phyloP scores from a whole-genome alignment of 768 basidiomycete genomes.

The Gymnopilus junonius region DNA sequence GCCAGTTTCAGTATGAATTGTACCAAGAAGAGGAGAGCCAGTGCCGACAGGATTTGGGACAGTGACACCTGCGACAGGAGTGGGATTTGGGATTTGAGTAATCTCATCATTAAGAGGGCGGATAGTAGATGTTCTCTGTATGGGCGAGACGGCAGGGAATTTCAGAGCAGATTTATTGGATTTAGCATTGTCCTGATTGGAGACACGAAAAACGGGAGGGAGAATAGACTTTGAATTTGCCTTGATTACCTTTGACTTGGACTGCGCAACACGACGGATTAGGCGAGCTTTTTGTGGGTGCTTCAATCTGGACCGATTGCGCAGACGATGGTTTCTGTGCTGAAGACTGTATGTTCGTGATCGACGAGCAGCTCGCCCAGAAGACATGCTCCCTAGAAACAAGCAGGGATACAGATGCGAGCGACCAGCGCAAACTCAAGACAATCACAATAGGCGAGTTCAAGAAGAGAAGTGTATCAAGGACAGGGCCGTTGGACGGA shows the following conservation, averaged over 20 bases:
- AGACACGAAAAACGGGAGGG: background rate
- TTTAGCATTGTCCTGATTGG: conserved; percentile 2
- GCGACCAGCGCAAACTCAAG: conserved; percentile 24
- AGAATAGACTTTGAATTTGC: background rate
- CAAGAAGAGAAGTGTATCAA: background rate
- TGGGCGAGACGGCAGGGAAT: conserved; percentile 5
- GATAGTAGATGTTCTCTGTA: conserved; percentile 21
- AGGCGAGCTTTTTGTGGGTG: conserved; percentile 23
- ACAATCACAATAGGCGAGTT: background rate
- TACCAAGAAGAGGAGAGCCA: conserved; percentile 34
- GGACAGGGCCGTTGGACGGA: background rate
- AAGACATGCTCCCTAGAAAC: conserved; percentile 8
- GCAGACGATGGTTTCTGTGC: background rate
- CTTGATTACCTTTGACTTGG: conserved; percentile 7
- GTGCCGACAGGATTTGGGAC: conserved; percentile 21
- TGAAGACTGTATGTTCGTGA: conserved; percentile 1
- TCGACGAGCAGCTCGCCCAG: conserved; percentile 21
- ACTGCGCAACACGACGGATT: conserved; percentile 20
- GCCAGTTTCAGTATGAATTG: conserved; percentile 25
- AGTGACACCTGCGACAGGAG: conserved; percentile 44
- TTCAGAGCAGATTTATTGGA: conserved; percentile 13
- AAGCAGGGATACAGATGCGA: background rate
- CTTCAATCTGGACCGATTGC: conserved; percentile 10
- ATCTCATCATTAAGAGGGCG: conserved; percentile 32
- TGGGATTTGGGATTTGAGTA: conserved; percentile 53